phyloP scores from a whole-genome alignment of 441 rosid species.

The Euphorbia schlechtendalii region DNA sequence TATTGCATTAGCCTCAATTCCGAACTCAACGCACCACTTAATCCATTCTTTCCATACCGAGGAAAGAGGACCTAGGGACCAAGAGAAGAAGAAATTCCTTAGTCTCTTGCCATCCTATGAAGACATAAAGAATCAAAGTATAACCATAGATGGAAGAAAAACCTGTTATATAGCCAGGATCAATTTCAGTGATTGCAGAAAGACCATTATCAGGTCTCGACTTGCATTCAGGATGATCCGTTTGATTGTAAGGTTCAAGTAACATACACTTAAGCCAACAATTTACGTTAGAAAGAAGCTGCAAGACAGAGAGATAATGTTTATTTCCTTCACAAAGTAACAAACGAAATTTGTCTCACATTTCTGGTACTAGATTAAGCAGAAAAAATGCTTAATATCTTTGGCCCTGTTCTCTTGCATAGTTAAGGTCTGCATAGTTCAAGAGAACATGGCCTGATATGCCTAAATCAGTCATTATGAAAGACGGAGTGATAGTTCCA shows the following conservation, averaged over 20 bases:
- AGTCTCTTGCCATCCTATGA: background rate
- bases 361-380: background rate
- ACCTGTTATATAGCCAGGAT: slow-evolving; percentile 98
- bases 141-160: background rate
- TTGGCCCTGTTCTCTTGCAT: no score
- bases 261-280: slow-evolving; percentile 98
- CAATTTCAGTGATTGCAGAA: slow-evolving; percentile 92
- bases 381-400: background rate
- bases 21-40: slow-evolving; percentile 98
- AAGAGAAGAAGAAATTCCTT: slow-evolving; percentile 8
- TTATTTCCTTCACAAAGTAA: background rate
- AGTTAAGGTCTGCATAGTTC: no score
- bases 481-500: background rate
- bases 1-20: slow-evolving; percentile 89
- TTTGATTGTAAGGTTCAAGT: slow-evolving; percentile 89
- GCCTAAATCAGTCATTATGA: background rate
- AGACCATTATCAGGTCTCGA: slow-evolving; percentile 97
- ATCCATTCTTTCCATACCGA: slow-evolving; percentile 99
- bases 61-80: slow-evolving; percentile 77
- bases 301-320: slow-evolving; percentile 18
- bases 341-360: background rate
- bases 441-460: no score
- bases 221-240: slow-evolving; percentile 94
- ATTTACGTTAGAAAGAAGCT: slow-evolving; percentile 95
- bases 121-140: background rate